These are phyloP conservation scores for Tieghemostelium lacteum DNA, from an alignment of 78 protist genomes.

Conservation along the genomic window DNA sequence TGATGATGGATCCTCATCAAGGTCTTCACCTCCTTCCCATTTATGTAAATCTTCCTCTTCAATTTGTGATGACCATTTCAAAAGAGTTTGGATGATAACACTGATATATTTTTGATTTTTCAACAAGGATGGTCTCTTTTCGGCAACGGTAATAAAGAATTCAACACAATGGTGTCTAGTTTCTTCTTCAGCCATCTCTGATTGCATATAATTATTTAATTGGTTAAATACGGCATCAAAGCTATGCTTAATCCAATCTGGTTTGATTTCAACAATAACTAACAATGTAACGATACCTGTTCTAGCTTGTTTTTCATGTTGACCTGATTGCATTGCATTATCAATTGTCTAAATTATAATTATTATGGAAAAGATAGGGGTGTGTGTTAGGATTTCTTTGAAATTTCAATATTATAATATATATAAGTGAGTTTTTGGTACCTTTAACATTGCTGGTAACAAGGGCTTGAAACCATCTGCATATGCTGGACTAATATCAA, in stretches of 20 bases:
- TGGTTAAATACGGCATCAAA: not conserved
- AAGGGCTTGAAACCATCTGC: slow-evolving; percentile 28
- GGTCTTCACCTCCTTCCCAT: slow-evolving; percentile 40
- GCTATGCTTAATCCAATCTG: slow-evolving; percentile 24
- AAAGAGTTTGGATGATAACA: slow-evolving; percentile 44
- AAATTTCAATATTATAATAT: not conserved
- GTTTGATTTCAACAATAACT: slow-evolving; percentile 52
- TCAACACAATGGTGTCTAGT: slow-evolving; percentile 73
- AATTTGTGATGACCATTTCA: slow-evolving; percentile 78
- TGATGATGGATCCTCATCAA: slow-evolving; percentile 56
- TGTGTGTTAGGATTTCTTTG: too few relatives aligned
- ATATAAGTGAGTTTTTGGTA: not conserved
- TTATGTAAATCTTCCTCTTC: slow-evolving; percentile 32
- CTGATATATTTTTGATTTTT: slow-evolving; percentile 9
- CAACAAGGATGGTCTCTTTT: slow-evolving; percentile 33
- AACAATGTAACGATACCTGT: slow-evolving; percentile 31
- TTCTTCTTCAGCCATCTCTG: slow-evolving; percentile 62
- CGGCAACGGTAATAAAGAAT: slow-evolving; percentile 68
- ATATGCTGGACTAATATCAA: slow-evolving; percentile 14
- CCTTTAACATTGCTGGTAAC: slow-evolving; percentile 50
- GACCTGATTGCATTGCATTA: slow-evolving; percentile 27
- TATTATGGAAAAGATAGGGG: too few relatives aligned
- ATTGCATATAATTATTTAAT: slow-evolving; percentile 12
- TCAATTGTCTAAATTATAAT: slow-evolving; percentile 12
- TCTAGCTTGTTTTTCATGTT: slow-evolving; percentile 75